Conservation (phyloP, 2,329 filamentous ascomycete genomes). For the Alternaria triticimaculans region DNA sequence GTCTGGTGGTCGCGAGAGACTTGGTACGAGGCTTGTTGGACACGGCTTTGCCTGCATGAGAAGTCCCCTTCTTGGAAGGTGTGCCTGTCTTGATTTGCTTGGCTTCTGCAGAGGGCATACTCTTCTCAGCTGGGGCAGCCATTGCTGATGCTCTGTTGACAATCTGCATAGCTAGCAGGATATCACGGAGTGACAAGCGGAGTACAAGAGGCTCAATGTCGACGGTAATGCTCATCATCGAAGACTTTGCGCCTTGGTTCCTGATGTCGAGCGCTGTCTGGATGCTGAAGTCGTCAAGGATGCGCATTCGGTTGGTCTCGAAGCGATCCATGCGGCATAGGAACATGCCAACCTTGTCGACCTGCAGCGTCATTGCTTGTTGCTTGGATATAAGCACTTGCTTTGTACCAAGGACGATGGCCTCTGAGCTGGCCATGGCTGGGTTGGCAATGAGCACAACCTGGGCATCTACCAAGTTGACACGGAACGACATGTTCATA, state of each 20-base stretch:
- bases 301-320: constrained; percentile 85
- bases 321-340: constrained; percentile 98
- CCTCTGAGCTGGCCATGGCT: constrained; percentile 86
- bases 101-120: constrained; percentile 58
- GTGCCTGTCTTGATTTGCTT: constrained; percentile 63
- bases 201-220: constrained; percentile 92
- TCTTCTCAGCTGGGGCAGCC: constrained; percentile 62
- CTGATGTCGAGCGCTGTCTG: constrained; percentile 84
- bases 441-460: constrained; percentile 97
- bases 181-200: constrained; percentile 89
- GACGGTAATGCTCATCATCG: constrained; percentile 78
- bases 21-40: constrained; percentile 56
- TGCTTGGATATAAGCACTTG: constrained; percentile 93
- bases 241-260: constrained; percentile 64
- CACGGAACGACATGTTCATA: constrained; percentile 83
- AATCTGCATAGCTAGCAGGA: constrained; percentile 91
- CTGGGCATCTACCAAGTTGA: constrained; percentile 95
- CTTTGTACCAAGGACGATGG: constrained; percentile 92
- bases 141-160: constrained; percentile 89
- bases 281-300: constrained; percentile 95
- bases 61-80: constrained; percentile 56
- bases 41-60: constrained; percentile 53
- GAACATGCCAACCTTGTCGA: constrained; percentile 97
- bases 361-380: constrained; percentile 89
- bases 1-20: constrained; percentile 54